These are phyloP conservation scores for Fraxinus sp. DNA, from an alignment of 305 asterid species.

Conservation along the genomic window DNA sequence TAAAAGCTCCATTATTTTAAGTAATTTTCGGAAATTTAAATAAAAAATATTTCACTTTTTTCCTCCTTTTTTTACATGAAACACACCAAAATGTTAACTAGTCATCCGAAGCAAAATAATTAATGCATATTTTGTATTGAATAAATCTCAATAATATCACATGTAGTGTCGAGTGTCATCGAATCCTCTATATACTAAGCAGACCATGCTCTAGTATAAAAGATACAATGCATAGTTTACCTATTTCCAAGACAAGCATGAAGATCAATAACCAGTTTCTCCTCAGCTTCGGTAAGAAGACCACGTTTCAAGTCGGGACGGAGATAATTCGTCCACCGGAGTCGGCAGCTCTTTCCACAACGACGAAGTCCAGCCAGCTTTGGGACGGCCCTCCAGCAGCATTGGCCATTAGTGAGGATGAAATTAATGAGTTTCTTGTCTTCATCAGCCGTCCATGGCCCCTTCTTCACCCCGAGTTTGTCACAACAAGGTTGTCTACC, in stretches of 20 bases:
- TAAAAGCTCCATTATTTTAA: background rate
- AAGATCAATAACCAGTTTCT: slow-evolving; percentile 77
- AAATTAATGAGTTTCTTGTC: slow-evolving; percentile 80
- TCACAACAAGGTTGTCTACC: slow-evolving; percentile 96
- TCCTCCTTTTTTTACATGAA: background rate
- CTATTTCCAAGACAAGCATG: slow-evolving; percentile 92
- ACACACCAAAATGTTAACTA: background rate
- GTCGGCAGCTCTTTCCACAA: slow-evolving; percentile 92
- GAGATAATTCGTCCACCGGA: slow-evolving; percentile 91
- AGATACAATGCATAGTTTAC: slow-evolving; percentile 28
- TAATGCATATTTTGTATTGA: background rate
- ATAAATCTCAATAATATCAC: background rate
- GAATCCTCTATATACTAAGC: background rate
- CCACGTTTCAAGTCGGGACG: slow-evolving; percentile 94
- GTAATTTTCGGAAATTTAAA: background rate
- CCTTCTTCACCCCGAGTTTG: slow-evolving; percentile 90
- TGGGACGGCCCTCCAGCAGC: slow-evolving; percentile 96
- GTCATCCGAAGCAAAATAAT: background rate
- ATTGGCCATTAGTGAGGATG: slow-evolving; percentile 81
- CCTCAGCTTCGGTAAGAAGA: slow-evolving; percentile 78
- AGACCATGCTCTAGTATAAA: background rate
- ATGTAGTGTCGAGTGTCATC: background rate
- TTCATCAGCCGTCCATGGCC: slow-evolving; percentile 96
- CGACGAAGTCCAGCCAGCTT: slow-evolving; percentile 93
- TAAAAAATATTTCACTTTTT: background rate